Evolutionary conservation across 129 eudicot species (phyloP).

Genomic region (sunflower (Helianthus annuus)): DNA sequence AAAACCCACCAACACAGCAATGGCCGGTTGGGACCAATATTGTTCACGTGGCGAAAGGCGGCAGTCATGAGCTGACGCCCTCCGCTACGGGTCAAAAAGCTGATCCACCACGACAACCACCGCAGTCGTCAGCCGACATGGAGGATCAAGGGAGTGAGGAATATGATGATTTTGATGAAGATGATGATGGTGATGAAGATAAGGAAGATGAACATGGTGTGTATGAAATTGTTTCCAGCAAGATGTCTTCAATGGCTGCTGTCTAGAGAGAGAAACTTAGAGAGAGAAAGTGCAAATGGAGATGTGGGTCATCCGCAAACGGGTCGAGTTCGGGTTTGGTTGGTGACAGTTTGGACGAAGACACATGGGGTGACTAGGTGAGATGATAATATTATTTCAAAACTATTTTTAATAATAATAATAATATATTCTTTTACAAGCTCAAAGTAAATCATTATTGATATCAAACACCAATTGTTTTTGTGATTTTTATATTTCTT

Average conservation of each 20-base stretch:
- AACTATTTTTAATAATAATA: not conserved
- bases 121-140: slow-evolving; percentile 24
- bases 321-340: slow-evolving; percentile 26
- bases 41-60: slow-evolving; percentile 21
- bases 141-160: slow-evolving; percentile 43
- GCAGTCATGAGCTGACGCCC: not conserved
- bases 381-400: slow-evolving; percentile 18
- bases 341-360: slow-evolving; percentile 27
- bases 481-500: not conserved
- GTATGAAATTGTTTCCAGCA: slow-evolving; percentile 69
- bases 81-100: not conserved
- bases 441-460: not conserved
- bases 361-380: slow-evolving; percentile 30
- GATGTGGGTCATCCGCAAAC: slow-evolving; percentile 16
- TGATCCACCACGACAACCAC: slow-evolving; percentile 15
- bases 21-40: slow-evolving; percentile 17
- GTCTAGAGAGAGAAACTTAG: slow-evolving; percentile 30
- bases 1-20: slow-evolving; percentile 19
- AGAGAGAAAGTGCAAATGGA: slow-evolving; percentile 6
- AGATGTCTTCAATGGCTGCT: slow-evolving; percentile 51
- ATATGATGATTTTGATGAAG: slow-evolving; percentile 35
- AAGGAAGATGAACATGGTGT: slow-evolving; percentile 53
- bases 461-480: not conserved
- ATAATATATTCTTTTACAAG: slow-evolving; percentile 1
- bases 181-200: slow-evolving; percentile 29